These are phyloP conservation scores for Urtica urens DNA, from an alignment of 306 rosid genomes.

Conservation along the genomic window DNA sequence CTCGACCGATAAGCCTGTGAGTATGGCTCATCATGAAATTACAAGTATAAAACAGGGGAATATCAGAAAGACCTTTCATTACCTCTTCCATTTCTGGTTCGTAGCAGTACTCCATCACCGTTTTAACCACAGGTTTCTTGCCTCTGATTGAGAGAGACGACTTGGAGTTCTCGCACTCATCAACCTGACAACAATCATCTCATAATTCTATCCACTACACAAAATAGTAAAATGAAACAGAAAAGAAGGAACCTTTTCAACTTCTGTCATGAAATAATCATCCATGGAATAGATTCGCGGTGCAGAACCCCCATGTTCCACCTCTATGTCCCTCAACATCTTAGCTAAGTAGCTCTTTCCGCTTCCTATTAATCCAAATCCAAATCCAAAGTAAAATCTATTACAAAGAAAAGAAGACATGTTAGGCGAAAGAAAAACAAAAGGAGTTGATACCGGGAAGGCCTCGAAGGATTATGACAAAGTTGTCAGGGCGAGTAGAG, in stretches of 20 bases:
- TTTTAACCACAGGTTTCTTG: conserved; percentile 65
- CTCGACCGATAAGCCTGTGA: conserved; percentile 81
- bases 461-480: conserved; percentile 79
- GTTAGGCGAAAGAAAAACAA: neutral
- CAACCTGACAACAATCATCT: conserved; percentile 56
- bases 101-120: conserved; percentile 92
- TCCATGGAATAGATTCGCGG: conserved; percentile 98
- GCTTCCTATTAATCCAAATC: conserved; percentile 48
- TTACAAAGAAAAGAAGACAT: neutral
- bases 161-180: conserved; percentile 51
- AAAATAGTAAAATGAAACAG: conserved; percentile 5
- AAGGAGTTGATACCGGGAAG: conserved; percentile 58
- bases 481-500: conserved; percentile 72
- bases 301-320: conserved; percentile 77
- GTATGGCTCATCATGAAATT: conserved; percentile 6
- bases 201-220: conserved; percentile 10
- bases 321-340: conserved; percentile 89
- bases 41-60: neutral
- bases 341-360: conserved; percentile 97
- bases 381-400: conserved; percentile 15
- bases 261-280: conserved; percentile 94
- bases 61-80: conserved; percentile 4
- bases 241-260: conserved; percentile 62
- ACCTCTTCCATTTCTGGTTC: conserved; percentile 99
- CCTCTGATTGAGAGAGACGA: conserved; percentile 61